Evolutionary conservation across 208 protist species (phyloP), one percentile per base, ranked within the genome.

Genomic region (Acanthamoeba healyi): DNA sequence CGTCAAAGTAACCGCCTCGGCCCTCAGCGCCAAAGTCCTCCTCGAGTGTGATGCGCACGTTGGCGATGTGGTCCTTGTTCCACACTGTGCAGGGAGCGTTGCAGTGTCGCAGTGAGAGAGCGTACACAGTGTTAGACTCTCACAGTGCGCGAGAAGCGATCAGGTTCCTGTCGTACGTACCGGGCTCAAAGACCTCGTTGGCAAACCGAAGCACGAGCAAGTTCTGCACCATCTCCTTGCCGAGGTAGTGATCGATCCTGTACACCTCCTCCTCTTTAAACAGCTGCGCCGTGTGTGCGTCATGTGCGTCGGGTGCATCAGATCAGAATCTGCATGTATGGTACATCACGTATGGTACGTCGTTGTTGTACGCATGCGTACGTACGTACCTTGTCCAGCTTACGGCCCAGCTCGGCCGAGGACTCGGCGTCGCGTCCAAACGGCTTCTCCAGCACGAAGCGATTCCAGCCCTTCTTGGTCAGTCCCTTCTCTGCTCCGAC

Each of bases 221-320:
- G 90, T 98, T 98, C 51, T 97, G 94, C 0, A 98, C 97, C 94
- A 97, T 97, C 46, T 98, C 97, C 93, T 98, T 98, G 32, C 96
- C 74, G 10, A 96, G 63, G 84, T 96, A 97, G 94, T 98, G 97
- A 94, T 98, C 97, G 67, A 98, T 98, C 40, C 97, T 92, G 92
- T 97, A 98, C 12, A 98, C 95, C 44, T 97, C 77, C 12, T 97
- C 88, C 90, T 98, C 97, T 3, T 42, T 74, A 3, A 95, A 56
- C 17, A 74, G 19, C 12, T 40, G 36, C 4, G 49, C 10, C 49
- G 49, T 6, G 49, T 54, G 15, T 54, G 49, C 10, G 49, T 54
- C 49, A 19, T 54, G 49, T 54, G 6, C 49, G n/a, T n/a, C n/a
- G n/a, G n/a, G n/a, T n/a, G n/a, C n/a, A n/a, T n/a, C n/a, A n/a